phyloP scores from a whole-genome alignment of 352 stramenopile genomes.

The Phytophthora syringae region DNA sequence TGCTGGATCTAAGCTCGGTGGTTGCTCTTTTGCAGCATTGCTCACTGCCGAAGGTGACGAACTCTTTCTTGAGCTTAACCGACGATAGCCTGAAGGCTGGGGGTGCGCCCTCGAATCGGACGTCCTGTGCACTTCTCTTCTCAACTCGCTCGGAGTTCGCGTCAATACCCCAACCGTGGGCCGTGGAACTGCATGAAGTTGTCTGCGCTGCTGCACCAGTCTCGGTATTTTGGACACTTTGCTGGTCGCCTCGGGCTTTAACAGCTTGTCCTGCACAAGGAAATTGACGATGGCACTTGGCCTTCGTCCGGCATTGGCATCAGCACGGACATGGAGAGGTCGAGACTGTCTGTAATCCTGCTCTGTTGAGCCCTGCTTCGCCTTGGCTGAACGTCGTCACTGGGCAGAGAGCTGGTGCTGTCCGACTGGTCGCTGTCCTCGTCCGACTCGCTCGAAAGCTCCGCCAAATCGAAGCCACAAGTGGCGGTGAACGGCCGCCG shows the following conservation, averaged over 20 bases:
- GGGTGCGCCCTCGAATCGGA: background rate
- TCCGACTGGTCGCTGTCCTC: slow-evolving; percentile 22
- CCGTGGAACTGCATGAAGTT: slow-evolving; percentile 37
- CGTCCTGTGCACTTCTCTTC: background rate
- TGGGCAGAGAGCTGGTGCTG: slow-evolving; percentile 25
- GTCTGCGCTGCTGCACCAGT: slow-evolving; percentile 51
- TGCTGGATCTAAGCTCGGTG: background rate
- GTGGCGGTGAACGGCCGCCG: background rate
- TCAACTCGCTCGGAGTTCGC: background rate
- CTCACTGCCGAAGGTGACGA: background rate
- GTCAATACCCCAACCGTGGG: background rate
- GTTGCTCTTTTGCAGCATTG: background rate
- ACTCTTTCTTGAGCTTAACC: background rate
- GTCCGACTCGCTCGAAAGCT: slow-evolving; percentile 33
- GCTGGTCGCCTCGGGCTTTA: background rate
- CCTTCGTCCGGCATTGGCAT: background rate
- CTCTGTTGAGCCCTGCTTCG: slow-evolving; percentile 13
- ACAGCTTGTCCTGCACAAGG: background rate
- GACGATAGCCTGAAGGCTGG: background rate
- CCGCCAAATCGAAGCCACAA: slow-evolving; percentile 43
- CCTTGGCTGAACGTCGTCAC: slow-evolving; percentile 11
- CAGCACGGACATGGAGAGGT: slow-evolving; percentile 69
- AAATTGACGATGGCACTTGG: background rate
- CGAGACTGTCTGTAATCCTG: slow-evolving; percentile 57
- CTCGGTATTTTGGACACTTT: slow-evolving; percentile 26